Evolutionary conservation across 768 basidiomycete species (phyloP).

Genomic region (Boletus huronensis): DNA sequence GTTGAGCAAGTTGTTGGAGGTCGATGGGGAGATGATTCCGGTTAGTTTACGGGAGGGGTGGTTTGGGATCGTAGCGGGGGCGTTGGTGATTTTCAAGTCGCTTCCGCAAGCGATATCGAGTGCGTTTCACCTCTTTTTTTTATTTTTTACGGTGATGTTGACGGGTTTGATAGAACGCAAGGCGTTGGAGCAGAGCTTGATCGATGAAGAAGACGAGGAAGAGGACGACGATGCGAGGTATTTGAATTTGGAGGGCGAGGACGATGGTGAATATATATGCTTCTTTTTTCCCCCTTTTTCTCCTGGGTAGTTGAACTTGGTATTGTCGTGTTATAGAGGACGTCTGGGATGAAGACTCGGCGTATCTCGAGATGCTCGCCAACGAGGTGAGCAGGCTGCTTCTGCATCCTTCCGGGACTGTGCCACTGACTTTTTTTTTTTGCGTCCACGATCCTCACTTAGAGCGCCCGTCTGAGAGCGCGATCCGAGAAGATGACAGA

Average conservation of each 20-base stretch:
- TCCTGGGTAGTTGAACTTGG: neutral
- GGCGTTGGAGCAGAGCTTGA: slow-evolving; percentile 51
- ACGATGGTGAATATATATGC: slow-evolving; percentile 43
- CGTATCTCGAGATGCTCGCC: slow-evolving; percentile 83
- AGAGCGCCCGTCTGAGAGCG: slow-evolving; percentile 74
- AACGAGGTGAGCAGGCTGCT: slow-evolving; percentile 54
- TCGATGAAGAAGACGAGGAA: slow-evolving; percentile 44
- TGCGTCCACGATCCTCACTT: neutral
- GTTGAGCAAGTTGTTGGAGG: slow-evolving; percentile 72
- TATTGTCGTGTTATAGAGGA: slow-evolving; percentile 50
- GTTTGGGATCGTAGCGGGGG: slow-evolving; percentile 69
- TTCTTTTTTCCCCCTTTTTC: neutral
- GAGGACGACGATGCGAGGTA: slow-evolving; percentile 48
- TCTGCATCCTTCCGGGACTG: neutral
- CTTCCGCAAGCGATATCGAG: slow-evolving; percentile 75
- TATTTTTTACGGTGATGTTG: neutral
- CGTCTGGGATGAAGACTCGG: slow-evolving; percentile 88
- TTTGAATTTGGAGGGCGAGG: slow-evolving; percentile 62
- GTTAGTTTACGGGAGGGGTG: slow-evolving; percentile 63
- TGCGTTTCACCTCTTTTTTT: slow-evolving; percentile 30
- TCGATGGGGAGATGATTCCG: slow-evolving; percentile 56
- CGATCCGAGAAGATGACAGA: slow-evolving; percentile 43
- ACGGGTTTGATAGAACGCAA: slow-evolving; percentile 45
- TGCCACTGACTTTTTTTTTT: neutral
- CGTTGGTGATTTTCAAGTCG: slow-evolving; percentile 71